phyloP scores from a whole-genome alignment of 805 yeast species.

The Teunomyces aglyptinius region DNA sequence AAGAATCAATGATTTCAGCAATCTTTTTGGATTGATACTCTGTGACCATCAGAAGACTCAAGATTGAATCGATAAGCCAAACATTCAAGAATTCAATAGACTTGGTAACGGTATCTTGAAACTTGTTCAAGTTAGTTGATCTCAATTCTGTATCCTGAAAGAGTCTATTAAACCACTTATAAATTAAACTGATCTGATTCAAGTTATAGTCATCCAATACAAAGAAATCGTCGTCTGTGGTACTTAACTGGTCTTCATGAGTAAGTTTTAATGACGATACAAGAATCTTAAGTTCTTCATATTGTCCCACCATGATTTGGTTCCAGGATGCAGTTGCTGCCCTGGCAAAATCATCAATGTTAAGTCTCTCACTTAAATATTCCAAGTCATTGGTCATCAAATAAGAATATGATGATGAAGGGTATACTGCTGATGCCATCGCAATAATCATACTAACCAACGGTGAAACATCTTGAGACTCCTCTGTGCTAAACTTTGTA shows the following conservation, averaged over 20 bases:
- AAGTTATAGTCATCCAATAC: conserved; percentile 19
- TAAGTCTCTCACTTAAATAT: conserved; percentile 17
- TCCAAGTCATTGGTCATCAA: conserved; percentile 36
- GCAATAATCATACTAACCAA: conserved; percentile 30
- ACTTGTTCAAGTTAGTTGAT: conserved; percentile 26
- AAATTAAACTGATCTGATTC: conserved; percentile 17
- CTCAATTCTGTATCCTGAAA: conserved; percentile 19
- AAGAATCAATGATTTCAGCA: conserved; percentile 22
- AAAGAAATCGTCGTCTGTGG: conserved; percentile 7
- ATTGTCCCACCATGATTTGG: conserved; percentile 16
- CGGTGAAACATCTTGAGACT: conserved; percentile 16
- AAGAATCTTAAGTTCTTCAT: conserved; percentile 17
- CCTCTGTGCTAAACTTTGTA: conserved; percentile 17
- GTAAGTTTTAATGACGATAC: conserved; percentile 14
- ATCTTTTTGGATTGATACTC: conserved; percentile 34
- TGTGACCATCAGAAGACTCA: conserved; percentile 29
- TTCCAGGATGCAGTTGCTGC: conserved; percentile 20
- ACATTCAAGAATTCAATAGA: conserved; percentile 28
- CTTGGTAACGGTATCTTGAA: conserved; percentile 23
- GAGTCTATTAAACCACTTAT: conserved; percentile 22
- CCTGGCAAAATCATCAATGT: conserved; percentile 11
- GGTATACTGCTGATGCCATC: conserved; percentile 32
- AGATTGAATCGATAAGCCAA: conserved; percentile 26
- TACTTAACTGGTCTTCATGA: conserved; percentile 3
- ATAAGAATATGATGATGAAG: conserved; percentile 30